A percentile compares a stretch with the other conserved stretches of the same genome.
Evolutionary conservation across 805 yeast species (phyloP).

Genomic region (Peterozyma xylosa): DNA sequence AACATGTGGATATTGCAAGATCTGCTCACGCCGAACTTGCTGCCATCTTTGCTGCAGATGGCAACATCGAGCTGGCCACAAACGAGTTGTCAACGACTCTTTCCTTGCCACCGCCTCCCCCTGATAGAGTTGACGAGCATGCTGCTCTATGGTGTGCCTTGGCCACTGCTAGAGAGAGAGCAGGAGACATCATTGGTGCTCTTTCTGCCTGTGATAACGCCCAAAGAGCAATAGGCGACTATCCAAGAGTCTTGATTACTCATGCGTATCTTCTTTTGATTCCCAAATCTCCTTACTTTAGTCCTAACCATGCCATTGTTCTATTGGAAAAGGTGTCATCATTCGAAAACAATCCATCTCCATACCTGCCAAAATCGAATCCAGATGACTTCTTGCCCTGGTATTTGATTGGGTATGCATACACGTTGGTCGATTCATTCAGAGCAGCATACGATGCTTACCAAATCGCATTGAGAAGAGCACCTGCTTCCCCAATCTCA

Average conservation of each 20-base stretch:
- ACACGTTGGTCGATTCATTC: slow-evolving; percentile 36
- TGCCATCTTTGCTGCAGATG: slow-evolving; percentile 43
- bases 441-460: slow-evolving; percentile 46
- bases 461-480: slow-evolving; percentile 46
- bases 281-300: slow-evolving; percentile 19
- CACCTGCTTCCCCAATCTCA: slow-evolving; percentile 46
- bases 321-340: slow-evolving; percentile 26
- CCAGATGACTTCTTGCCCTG: slow-evolving; percentile 51
- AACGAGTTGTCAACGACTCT: slow-evolving; percentile 43
- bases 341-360: slow-evolving; percentile 14
- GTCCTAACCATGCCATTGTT: slow-evolving; percentile 28
- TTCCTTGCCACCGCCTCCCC: slow-evolving; percentile 41
- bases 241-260: slow-evolving; percentile 35
- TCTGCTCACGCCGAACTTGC: slow-evolving; percentile 51
- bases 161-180: slow-evolving; percentile 43
- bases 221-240: slow-evolving; percentile 33
- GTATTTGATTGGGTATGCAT: slow-evolving; percentile 47
- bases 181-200: slow-evolving; percentile 41
- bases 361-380: slow-evolving; percentile 12
- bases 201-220: slow-evolving; percentile 42
- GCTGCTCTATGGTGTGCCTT: slow-evolving; percentile 47
- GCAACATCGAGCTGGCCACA: slow-evolving; percentile 40
- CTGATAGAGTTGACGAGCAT: slow-evolving; percentile 35
- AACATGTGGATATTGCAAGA: slow-evolving; percentile 40
- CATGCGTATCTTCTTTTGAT: slow-evolving; percentile 42